These are phyloP conservation scores for Ophiostoma ips DNA, from an alignment of 2,329 filamentous ascomycete species.

Conservation along the genomic window DNA sequence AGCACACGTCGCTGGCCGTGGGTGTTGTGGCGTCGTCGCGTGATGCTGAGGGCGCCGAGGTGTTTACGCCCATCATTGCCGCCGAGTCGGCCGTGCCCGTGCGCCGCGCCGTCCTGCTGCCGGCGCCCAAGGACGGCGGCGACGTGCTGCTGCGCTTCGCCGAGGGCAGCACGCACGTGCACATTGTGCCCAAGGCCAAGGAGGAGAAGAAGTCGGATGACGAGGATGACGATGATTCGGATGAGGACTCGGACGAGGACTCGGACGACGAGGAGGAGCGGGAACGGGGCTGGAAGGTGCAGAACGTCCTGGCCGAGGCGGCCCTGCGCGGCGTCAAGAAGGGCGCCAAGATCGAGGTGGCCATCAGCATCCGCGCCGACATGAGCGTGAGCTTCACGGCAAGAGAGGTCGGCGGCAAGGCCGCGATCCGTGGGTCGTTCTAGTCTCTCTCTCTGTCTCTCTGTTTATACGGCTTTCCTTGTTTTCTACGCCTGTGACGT, in stretches of 20 bases:
- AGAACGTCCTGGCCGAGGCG: constrained; percentile 69
- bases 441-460: constrained; percentile 1
- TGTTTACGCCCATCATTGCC: constrained; percentile 69
- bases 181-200: constrained; percentile 73
- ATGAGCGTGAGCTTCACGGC: constrained; percentile 66
- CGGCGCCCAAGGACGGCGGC: constrained; percentile 64
- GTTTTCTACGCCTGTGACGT: not conserved
- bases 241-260: constrained; percentile 38
- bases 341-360: constrained; percentile 82
- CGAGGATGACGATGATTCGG: constrained; percentile 47
- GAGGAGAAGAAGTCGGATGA: constrained; percentile 54
- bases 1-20: constrained; percentile 77
- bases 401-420: constrained; percentile 76
- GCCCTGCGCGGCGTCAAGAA: constrained; percentile 75
- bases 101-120: constrained; percentile 67
- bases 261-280: constrained; percentile 78
- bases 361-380: constrained; percentile 74
- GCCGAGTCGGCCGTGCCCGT: constrained; percentile 84
- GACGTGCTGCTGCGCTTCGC: constrained; percentile 79
- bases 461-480: not conserved
- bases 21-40: constrained; percentile 60
- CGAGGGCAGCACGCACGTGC: constrained; percentile 62
- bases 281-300: constrained; percentile 86
- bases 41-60: constrained; percentile 52
- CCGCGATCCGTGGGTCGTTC: constrained; percentile 53